Percentiles rank a stretch among this genome's conserved stretches.
Evolutionary conservation across 2,329 filamentous ascomycete species (phyloP).

Genomic region (Cladorrhinum sp.): DNA sequence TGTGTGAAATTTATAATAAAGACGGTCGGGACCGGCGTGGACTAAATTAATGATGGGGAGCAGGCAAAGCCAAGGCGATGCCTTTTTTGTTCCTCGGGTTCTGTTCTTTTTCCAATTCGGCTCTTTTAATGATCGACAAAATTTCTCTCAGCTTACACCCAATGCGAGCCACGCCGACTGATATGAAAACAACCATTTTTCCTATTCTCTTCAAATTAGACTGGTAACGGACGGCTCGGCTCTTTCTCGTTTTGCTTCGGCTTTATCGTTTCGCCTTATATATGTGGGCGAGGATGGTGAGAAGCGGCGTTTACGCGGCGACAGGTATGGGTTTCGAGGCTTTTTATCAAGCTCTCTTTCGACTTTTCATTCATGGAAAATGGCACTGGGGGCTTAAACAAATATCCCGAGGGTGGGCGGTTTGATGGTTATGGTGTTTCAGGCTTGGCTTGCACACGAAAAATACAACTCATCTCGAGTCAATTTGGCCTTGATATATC

Average conservation of each 20-base stretch:
- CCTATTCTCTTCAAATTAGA: not conserved
- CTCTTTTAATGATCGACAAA: not conserved
- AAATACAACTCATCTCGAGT: not conserved
- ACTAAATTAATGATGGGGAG: slow-evolving; percentile 22
- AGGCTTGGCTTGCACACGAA: not conserved
- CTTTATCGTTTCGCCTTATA: not conserved
- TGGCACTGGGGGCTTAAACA: not conserved
- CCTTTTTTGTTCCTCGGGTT: slow-evolving; percentile 8
- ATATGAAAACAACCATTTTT: not conserved
- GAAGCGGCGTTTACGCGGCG: not conserved
- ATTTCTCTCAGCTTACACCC: not conserved
- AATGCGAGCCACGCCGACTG: not conserved
- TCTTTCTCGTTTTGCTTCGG: not conserved
- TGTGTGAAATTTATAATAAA: slow-evolving; percentile 23
- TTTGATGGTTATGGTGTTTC: not conserved
- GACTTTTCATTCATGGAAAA: not conserved
- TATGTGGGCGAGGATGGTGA: not conserved
- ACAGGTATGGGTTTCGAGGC: not conserved
- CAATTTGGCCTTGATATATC: not conserved
- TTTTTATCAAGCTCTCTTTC: not conserved
- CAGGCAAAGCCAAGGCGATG: slow-evolving; percentile 12
- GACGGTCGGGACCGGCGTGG: slow-evolving; percentile 23
- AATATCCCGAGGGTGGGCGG: not conserved
- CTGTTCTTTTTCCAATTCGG: not conserved
- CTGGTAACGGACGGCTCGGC: not conserved